These are phyloP conservation scores for Suillus bovinus DNA, from an alignment of 768 basidiomycete genomes.

Conservation along the genomic window DNA sequence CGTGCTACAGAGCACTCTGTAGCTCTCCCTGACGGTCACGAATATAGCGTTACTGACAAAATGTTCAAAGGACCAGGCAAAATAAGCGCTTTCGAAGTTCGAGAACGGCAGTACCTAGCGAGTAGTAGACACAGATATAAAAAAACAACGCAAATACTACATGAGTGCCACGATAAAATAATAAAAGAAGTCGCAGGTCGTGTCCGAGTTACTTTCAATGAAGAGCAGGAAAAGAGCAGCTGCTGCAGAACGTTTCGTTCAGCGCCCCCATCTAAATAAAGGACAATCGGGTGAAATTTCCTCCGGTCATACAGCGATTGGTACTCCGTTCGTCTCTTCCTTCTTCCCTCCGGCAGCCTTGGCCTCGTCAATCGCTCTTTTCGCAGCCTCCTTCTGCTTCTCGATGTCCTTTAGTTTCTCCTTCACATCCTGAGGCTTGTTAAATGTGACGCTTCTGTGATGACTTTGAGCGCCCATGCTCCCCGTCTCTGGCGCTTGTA, in stretches of 20 bases:
- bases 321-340: conserved; percentile 51
- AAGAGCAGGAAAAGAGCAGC: background rate
- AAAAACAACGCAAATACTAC: conserved; percentile 9
- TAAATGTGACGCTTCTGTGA: conserved; percentile 73
- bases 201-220: conserved; percentile 7
- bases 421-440: conserved; percentile 46
- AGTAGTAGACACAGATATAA: background rate
- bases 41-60: too few relatives aligned
- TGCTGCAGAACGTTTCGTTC: background rate
- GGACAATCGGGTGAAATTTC: background rate
- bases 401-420: conserved; percentile 40
- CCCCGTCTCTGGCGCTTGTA: conserved; percentile 63
- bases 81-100: too few relatives aligned
- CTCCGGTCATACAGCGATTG: conserved; percentile 34
- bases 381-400: conserved; percentile 60
- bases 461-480: conserved; percentile 64
- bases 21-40: too few relatives aligned
- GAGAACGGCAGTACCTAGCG: too few relatives aligned
- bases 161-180: conserved; percentile 3
- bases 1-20: too few relatives aligned
- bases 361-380: conserved; percentile 66
- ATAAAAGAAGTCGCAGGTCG: conserved; percentile 1
- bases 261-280: background rate
- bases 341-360: conserved; percentile 65
- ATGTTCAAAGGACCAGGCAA: too few relatives aligned